These are phyloP conservation scores for Artemisia tridentata DNA, from an alignment of 129 eudicot species.

Conservation along the genomic window DNA sequence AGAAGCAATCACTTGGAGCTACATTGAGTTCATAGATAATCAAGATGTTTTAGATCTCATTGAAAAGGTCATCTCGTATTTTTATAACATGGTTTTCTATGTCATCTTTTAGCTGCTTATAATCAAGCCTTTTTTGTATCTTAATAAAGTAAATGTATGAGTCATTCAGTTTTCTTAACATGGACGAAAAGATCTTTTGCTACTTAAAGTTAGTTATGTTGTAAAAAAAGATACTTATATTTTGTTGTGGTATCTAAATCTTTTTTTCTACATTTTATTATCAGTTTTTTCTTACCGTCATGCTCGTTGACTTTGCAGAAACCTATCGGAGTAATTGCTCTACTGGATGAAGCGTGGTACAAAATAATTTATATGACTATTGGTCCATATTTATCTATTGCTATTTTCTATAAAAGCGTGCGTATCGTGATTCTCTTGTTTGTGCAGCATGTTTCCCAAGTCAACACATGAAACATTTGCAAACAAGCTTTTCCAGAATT, in stretches of 20 bases:
- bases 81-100: conserved; percentile 14
- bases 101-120: conserved; percentile 1
- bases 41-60: conserved; percentile 96
- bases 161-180: not conserved
- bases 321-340: conserved; percentile 88
- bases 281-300: conserved; percentile 26
- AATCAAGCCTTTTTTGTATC: not conserved
- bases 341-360: conserved; percentile 99
- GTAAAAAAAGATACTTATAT: not conserved
- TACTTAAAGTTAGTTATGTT: not conserved
- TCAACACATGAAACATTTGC: conserved; percentile 98
- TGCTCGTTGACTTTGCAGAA: conserved; percentile 63
- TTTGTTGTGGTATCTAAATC: not conserved
- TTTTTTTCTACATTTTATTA: conserved; percentile 8
- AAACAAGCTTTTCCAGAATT: conserved; percentile 88
- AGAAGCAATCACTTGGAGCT: conserved; percentile 96
- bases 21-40: conserved; percentile 93
- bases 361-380: conserved; percentile 26
- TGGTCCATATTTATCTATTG: conserved; percentile 27
- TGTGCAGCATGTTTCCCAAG: conserved; percentile 95
- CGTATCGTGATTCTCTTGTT: conserved; percentile 27
- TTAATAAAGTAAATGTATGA: not conserved
- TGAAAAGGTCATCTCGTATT: conserved; percentile 67
- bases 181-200: conserved; percentile 11
- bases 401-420: conserved; percentile 12